Evolutionary conservation across 1,139 yeast species (phyloP).

Genomic region (Scheffersomyces stambukii): DNA sequence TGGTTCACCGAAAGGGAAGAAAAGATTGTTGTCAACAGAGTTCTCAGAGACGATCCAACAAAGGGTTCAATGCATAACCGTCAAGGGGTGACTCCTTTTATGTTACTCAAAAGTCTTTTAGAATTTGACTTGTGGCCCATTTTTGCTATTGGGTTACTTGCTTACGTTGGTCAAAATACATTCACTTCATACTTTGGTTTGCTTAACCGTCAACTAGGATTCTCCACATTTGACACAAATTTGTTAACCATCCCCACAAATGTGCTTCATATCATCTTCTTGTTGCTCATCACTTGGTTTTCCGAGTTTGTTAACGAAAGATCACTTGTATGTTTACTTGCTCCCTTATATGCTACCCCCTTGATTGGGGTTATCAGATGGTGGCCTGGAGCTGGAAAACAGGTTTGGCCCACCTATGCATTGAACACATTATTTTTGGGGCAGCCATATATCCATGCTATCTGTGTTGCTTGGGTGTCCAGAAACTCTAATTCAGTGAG

Average conservation of each 20-base stretch:
- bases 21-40: constrained; percentile 57
- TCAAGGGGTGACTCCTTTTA: constrained; percentile 43
- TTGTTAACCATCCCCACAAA: constrained; percentile 47
- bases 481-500: constrained; percentile 57
- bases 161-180: constrained; percentile 41
- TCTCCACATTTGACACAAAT: constrained; percentile 51
- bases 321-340: constrained; percentile 25
- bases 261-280: constrained; percentile 14
- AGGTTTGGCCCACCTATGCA: constrained; percentile 52
- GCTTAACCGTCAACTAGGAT: constrained; percentile 49
- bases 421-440: constrained; percentile 46
- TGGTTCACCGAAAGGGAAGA: constrained; percentile 65
- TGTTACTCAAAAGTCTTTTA: constrained; percentile 33
- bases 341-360: constrained; percentile 38
- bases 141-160: constrained; percentile 47
- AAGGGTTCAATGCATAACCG: constrained; percentile 70
- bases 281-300: constrained; percentile 35
- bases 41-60: constrained; percentile 63
- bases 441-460: constrained; percentile 48
- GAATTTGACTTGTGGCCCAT: constrained; percentile 63
- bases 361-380: constrained; percentile 39
- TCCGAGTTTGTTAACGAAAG: constrained; percentile 39
- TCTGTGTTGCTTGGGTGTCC: constrained; percentile 58
- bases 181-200: constrained; percentile 15
- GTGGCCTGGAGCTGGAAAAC: constrained; percentile 47